Base-by-base conservation (phyloP, 2,329 filamentous ascomycete genomes). In the Penicillium sp. region DNA sequence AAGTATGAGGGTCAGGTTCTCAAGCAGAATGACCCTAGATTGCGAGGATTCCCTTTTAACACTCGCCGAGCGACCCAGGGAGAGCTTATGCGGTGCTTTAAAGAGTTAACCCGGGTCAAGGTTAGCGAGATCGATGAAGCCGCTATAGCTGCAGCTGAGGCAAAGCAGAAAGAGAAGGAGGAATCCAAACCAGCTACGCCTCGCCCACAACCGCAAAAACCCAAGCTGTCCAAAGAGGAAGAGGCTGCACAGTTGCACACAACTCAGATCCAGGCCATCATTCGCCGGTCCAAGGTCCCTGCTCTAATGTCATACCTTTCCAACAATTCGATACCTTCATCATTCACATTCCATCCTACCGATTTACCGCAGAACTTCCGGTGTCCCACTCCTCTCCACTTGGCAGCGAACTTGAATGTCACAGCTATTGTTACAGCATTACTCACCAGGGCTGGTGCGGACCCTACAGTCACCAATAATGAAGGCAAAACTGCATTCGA, bases 21-120 rank as follows among this genome's bases (percentile, higher is more conserved):
- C 44, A 82, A 77, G 47, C 79, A 82, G 9, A 88, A 89, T 50
- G 93, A 98, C 61, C 74, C 83, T 1, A 78, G 93, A 28, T 77
- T 95, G 60, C 79, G 93, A 46, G 85, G 87, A 0, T 96, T 98
- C 53, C 93, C 93, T 0, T 98, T 98, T 67, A 95, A 80, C 66
- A 98, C 93, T 7, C 80, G 89, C 10, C 78, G 93, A 47, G 89
- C 93, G 0, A 98, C 93, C 0, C 90, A 97, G 62, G 87, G 86
- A 39, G 93, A 98, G 68, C 81, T 98, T 0, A 93, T 97, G 86
- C 82, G 91, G 31, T 86, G 86, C 0, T 98, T 96, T 60, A 86
- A 95, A 52, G 93, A 98, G 71, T 77, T 98, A 26, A 98, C 93
- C 0, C 78, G 93, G 13, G 78, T 96, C 13, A 96, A 98, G 68